Evolutionary conservation across 192 early-diverging fungal genomes (phyloP), one percentile per base, ranked within the genome.

Genomic region (Physocladia obscura): DNA sequence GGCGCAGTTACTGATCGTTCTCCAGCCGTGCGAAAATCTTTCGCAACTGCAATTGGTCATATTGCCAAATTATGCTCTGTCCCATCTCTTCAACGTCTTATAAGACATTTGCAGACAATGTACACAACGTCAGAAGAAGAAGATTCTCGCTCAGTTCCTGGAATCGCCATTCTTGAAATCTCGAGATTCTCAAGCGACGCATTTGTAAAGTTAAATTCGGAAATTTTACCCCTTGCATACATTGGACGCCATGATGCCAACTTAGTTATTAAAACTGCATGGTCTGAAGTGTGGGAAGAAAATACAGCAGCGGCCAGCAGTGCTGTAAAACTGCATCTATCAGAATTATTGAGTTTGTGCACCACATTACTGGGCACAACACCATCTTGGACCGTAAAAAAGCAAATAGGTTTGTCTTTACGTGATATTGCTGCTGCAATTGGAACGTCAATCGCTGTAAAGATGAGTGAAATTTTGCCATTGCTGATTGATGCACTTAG

Each of bases 31-130:
- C 77, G 93, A 8, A 94, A 95, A 71, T 86, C 93, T 2, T 95
- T 88, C 77, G 90, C 94, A 0, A 88, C 89, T 13, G 90, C 93
- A 0, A 88, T 88, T 36, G 95, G 94, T 3, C 92, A 95, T 65
- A 83, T 95, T 21, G 61, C 59, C 3, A 78, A 78, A 47, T 58
- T 73, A 6, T 61, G 62, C 61, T 37, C 44, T 4, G 32, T 67
- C 22, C 81, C 85, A 2, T 85, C 85, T 34, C 59, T 93, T 1
- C 73, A 76, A 2, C 86, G 82, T 34, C 81, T 96, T 49, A 78
- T 93, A 4, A 82, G 82, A 21, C 86, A 92, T 62, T 70, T 95
- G n/a, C 81, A 82, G 17, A 87, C 86, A 32, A 74, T 87, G 6
- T 96, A 95, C 77, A 76, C 93, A 21, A 90, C 89, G n/a, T 83